Percentiles rank a stretch among this genome's conserved stretches.
phyloP scores from a whole-genome alignment of 352 stramenopile species.

The Pythium phragmiticola region DNA sequence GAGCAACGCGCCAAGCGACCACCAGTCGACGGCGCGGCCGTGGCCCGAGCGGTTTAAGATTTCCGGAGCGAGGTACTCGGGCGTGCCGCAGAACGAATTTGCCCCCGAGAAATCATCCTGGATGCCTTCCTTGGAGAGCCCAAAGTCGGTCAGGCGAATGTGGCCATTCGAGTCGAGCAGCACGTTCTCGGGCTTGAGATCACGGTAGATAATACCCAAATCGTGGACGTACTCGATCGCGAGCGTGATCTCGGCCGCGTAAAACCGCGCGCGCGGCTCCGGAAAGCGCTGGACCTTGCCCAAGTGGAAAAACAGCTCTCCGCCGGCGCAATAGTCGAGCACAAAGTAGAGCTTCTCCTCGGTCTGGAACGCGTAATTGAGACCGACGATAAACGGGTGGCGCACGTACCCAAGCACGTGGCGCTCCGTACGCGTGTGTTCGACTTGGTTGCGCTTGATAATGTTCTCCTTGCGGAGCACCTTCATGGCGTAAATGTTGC shows the following conservation, averaged over 20 bases:
- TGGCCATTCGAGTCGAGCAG: constrained; percentile 95
- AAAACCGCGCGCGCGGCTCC: constrained; percentile 94
- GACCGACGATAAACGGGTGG: constrained; percentile 97
- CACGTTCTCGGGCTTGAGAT: constrained; percentile 88
- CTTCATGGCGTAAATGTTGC: constrained; percentile 98
- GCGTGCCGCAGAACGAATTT: constrained; percentile 90
- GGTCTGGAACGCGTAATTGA: constrained; percentile 97
- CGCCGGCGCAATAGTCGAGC: constrained; percentile 97
- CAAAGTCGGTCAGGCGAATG: constrained; percentile 98
- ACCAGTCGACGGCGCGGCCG: constrained; percentile 98
- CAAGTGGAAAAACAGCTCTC: constrained; percentile 94
- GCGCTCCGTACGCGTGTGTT: constrained; percentile 98
- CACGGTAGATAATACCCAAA: constrained; percentile 73
- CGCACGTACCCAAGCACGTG: constrained; percentile 96
- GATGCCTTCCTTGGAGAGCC: constrained; percentile 88
- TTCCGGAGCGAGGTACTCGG: constrained; percentile 87
- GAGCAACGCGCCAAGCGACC: constrained; percentile 90
- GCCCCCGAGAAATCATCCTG: constrained; percentile 92
- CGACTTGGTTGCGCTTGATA: constrained; percentile 98
- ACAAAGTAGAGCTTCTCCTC: constrained; percentile 98
- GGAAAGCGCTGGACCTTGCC: constrained; percentile 93
- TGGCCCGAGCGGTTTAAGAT: constrained; percentile 97
- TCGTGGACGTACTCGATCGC: constrained; percentile 95
- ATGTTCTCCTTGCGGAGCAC: constrained; percentile 99
- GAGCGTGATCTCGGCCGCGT: constrained; percentile 96